These are phyloP conservation scores for Elsinoe australis DNA, from an alignment of 2,329 filamentous ascomycete genomes.

Conservation along the genomic window DNA sequence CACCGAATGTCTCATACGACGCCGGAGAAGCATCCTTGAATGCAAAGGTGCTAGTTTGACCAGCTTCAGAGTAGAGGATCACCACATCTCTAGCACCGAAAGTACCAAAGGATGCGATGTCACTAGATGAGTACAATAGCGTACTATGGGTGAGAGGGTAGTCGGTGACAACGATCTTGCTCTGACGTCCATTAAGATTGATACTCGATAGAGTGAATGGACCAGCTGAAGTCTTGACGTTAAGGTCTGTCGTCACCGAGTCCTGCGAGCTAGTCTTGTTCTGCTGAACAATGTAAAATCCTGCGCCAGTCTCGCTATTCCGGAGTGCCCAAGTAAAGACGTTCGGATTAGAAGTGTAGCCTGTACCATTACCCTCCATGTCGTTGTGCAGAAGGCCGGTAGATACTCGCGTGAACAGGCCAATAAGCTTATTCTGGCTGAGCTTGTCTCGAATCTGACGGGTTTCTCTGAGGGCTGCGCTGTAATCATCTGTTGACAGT, in stretches of 20 bases:
- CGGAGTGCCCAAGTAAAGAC: conserved; percentile 51
- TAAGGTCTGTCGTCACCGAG: conserved; percentile 47
- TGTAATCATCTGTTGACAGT: conserved; percentile 57
- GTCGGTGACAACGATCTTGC: conserved; percentile 56
- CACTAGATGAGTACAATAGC: conserved; percentile 50
- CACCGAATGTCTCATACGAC: conserved; percentile 12
- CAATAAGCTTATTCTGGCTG: conserved; percentile 56
- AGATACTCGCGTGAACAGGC: conserved; percentile 53
- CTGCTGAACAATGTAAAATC: conserved; percentile 55
- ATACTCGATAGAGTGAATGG: conserved; percentile 49
- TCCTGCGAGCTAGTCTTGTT: conserved; percentile 45
- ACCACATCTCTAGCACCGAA: conserved; percentile 26
- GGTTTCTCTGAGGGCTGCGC: conserved; percentile 54
- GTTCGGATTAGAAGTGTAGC: conserved; percentile 39
- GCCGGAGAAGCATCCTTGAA: conserved; percentile 20
- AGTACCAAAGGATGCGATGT: conserved; percentile 43
- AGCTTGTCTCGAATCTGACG: conserved; percentile 53
- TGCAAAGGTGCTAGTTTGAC: conserved; percentile 22
- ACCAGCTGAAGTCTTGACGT: conserved; percentile 51
- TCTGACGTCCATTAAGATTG: conserved; percentile 53
- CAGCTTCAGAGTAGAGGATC: conserved; percentile 20
- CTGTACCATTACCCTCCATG: conserved; percentile 42
- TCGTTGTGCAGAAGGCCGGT: conserved; percentile 51
- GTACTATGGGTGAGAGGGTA: conserved; percentile 48
- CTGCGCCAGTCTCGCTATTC: conserved; percentile 51